phyloP scores from a whole-genome alignment of 202 grass and related monocot genomes.

The Musa balbisiana region DNA sequence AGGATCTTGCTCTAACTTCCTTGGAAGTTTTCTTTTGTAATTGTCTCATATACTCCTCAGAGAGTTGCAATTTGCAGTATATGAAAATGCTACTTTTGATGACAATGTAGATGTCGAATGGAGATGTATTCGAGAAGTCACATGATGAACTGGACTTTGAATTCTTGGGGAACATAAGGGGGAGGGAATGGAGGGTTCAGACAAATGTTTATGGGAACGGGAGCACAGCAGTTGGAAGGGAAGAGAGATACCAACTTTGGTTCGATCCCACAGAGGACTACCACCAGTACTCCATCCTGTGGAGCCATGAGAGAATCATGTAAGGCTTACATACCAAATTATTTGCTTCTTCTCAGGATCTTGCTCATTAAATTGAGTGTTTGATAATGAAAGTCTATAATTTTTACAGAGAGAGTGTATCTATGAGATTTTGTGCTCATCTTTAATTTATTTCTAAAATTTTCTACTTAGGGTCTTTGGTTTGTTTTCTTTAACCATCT shows the following conservation, averaged over 20 bases:
- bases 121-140: background rate
- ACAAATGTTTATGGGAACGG: conserved; percentile 49
- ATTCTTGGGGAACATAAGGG: conserved; percentile 21
- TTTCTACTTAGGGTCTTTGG: no score
- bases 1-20: no score
- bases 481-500: no score
- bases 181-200: conserved; percentile 40
- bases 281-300: conserved; percentile 18
- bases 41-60: no score
- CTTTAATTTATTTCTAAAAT: no score
- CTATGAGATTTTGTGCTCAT: no score
- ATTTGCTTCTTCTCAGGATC: no score
- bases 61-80: conserved; percentile 6
- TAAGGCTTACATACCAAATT: background rate
- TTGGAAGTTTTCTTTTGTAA: no score
- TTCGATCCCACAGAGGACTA: conserved; percentile 16
- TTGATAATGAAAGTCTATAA: background rate
- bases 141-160: conserved; percentile 32
- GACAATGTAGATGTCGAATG: background rate
- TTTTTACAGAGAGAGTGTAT: no score
- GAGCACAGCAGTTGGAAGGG: conserved; percentile 30
- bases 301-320: conserved; percentile 16
- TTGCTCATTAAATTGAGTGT: no score
- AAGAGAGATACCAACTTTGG: conserved; percentile 14
- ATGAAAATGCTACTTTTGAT: background rate